phyloP scores from a whole-genome alignment of 1,284 basidiomycete species.

The Ceratobasidium sp. region DNA sequence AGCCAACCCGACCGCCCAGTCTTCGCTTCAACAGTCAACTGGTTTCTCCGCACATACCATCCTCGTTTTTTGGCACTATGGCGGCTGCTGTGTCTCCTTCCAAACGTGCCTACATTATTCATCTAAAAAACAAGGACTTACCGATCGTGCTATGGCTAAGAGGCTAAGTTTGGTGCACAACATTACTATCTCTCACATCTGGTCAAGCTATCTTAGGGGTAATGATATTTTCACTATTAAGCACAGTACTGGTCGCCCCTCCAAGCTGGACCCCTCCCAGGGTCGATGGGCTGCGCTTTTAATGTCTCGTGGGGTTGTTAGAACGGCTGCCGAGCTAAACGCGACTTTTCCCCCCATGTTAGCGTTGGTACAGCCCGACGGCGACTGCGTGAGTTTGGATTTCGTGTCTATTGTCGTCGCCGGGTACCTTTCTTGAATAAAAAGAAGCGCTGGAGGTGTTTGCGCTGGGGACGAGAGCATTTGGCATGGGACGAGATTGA shows the following conservation, averaged over 20 bases:
- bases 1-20: too few relatives aligned
- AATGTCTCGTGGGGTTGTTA: background rate
- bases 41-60: too few relatives aligned
- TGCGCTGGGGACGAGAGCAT: background rate
- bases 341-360: background rate
- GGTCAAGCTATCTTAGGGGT: background rate
- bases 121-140: constrained; percentile 3
- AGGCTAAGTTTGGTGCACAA: background rate
- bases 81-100: background rate
- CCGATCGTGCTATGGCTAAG: background rate
- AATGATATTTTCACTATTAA: background rate
- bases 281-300: constrained; percentile 10
- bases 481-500: background rate
- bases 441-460: background rate
- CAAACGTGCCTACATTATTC: constrained; percentile 1
- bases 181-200: background rate
- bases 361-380: background rate
- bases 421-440: background rate
- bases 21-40: too few relatives aligned
- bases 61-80: background rate
- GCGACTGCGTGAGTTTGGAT: background rate
- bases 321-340: too few relatives aligned
- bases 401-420: background rate
- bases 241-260: background rate
- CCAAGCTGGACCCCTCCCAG: background rate